Evolutionary conservation across 2,329 filamentous ascomycete species (phyloP).

Genomic region (Pestalotiopsis sp.): DNA sequence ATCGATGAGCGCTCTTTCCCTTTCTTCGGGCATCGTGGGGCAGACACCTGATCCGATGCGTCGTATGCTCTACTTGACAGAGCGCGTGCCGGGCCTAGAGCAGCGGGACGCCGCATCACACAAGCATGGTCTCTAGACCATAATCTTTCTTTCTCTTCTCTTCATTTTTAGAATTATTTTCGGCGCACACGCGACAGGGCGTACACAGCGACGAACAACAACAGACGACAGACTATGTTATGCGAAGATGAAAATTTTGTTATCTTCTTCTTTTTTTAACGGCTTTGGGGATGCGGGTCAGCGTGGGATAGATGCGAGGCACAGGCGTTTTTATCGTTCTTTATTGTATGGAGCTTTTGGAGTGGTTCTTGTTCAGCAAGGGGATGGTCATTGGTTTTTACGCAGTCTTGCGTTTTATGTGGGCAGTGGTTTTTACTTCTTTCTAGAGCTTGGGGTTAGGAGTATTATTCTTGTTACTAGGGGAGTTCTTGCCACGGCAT

Average conservation of each 20-base stretch:
- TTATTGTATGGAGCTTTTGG: not conserved
- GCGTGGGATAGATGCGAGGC: not conserved
- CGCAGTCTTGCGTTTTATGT: too few species aligned
- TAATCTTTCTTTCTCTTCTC: too few species aligned
- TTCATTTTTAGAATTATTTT: too few species aligned
- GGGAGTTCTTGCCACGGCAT: not conserved
- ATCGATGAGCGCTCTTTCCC: too few species aligned
- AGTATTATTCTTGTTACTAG: not conserved
- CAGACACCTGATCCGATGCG: too few species aligned
- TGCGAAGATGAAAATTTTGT: not conserved
- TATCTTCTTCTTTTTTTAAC: not conserved
- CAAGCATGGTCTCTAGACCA: too few species aligned
- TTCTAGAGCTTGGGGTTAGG: not conserved
- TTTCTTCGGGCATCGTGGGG: too few species aligned
- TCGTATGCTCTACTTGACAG: too few species aligned
- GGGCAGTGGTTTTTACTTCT: not conserved
- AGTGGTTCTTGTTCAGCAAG: not conserved
- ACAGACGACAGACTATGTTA: not conserved
- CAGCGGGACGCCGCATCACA: too few species aligned
- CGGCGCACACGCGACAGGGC: too few species aligned
- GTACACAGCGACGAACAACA: not conserved
- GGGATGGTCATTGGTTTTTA: too few species aligned
- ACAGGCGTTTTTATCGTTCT: not conserved
- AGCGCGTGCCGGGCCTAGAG: too few species aligned
- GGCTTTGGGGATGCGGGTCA: not conserved